Evolutionary conservation across 371 early-diverging fungal genomes (phyloP).

Genomic region (Mortierella polycephala): DNA sequence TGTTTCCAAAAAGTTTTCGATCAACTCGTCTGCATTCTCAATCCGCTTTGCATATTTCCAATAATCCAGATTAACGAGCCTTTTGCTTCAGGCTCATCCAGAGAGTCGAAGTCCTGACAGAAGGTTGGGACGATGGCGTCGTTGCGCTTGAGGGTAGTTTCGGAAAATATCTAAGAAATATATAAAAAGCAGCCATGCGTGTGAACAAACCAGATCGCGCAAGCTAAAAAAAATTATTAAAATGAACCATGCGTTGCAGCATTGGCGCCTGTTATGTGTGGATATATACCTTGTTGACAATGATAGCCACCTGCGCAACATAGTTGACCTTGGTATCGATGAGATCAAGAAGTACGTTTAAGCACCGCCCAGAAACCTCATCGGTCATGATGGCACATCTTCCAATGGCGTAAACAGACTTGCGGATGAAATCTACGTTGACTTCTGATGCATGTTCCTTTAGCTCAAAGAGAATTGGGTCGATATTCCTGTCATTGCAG

Average conservation of each 20-base stretch:
- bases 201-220: too few relatives aligned
- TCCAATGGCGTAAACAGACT: constrained; percentile 92
- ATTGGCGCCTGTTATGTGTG: too few relatives aligned
- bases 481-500: constrained; percentile 84
- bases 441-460: constrained; percentile 95
- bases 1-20: constrained; percentile 79
- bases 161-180: constrained; percentile 87
- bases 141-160: constrained; percentile 88
- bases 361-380: constrained; percentile 87
- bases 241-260: too few relatives aligned
- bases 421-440: constrained; percentile 96
- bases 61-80: constrained; percentile 95
- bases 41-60: constrained; percentile 95
- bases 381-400: constrained; percentile 94
- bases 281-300: constrained; percentile 78
- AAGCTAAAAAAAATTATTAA: too few relatives aligned
- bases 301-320: constrained; percentile 92
- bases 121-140: constrained; percentile 88
- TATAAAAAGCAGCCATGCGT: not conserved
- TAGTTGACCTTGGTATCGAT: constrained; percentile 91
- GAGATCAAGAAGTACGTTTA: constrained; percentile 88
- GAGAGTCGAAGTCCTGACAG: constrained; percentile 88
- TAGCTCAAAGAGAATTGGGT: constrained; percentile 92
- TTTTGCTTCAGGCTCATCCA: constrained; percentile 95
- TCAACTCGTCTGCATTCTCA: constrained; percentile 84